These are phyloP conservation scores for Pythium periplocum DNA, from an alignment of 352 stramenopile genomes.

Conservation along the genomic window DNA sequence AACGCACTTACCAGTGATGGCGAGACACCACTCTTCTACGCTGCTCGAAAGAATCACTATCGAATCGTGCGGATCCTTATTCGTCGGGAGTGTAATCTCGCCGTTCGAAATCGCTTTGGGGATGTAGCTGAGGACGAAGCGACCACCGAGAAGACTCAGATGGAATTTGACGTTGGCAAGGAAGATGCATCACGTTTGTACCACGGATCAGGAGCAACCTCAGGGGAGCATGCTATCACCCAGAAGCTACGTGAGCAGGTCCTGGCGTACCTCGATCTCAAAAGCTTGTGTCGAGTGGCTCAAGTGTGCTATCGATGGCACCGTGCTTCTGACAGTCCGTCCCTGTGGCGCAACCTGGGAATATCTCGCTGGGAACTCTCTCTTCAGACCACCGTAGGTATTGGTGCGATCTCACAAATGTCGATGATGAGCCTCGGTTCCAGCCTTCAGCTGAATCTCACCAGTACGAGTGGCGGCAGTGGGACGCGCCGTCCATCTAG, in stretches of 20 bases:
- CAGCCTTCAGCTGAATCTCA: constrained; percentile 11
- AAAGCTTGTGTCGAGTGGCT: constrained; percentile 46
- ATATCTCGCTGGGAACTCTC: constrained; percentile 68
- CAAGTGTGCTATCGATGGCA: constrained; percentile 74
- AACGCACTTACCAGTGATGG: constrained; percentile 43
- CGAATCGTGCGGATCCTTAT: constrained; percentile 57
- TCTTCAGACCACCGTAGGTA: constrained; percentile 51
- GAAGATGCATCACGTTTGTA: constrained; percentile 38
- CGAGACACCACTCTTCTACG: constrained; percentile 76
- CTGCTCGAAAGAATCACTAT: constrained; percentile 58
- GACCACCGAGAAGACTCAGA: constrained; percentile 35
- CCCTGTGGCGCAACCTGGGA: constrained; percentile 55
- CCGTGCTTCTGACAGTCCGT: constrained; percentile 52
- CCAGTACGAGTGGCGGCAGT: constrained; percentile 9
- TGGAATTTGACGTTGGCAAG: constrained; percentile 46
- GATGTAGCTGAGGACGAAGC: constrained; percentile 69
- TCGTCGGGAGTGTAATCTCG: constrained; percentile 53
- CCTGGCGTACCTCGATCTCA: constrained; percentile 64
- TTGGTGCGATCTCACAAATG: constrained; percentile 39
- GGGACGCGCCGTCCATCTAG: constrained; percentile 12
- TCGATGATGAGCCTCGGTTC: constrained; percentile 15
- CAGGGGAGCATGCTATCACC: constrained; percentile 21
- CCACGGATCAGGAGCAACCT: not conserved
- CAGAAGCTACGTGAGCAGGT: constrained; percentile 50
- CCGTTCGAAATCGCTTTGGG: constrained; percentile 48